Evolutionary conservation across 2,329 filamentous ascomycete genomes (phyloP), one percentile per base, ranked within the genome.

Genomic region (Elsinoe arachidis): DNA sequence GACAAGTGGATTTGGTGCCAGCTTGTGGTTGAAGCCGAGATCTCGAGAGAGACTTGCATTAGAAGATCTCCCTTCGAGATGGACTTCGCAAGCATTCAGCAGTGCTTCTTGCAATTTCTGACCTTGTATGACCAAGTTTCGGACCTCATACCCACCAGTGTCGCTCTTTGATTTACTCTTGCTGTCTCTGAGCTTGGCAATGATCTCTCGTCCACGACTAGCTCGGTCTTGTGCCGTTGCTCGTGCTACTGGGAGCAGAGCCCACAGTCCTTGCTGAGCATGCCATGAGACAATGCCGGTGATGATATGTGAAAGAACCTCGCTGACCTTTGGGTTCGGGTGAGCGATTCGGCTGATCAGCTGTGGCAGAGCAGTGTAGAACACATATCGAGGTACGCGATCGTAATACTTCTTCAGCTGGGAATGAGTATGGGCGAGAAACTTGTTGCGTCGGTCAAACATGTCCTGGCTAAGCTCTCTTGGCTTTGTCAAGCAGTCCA

Each of bases 321-420:
- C 82, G 72, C 89, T 95, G 1, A 96, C 90, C 1, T 84, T 81
- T 3, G 72, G 72, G 68, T 96, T 88, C 1, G 86, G 84, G 72
- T 99, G 93, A 46, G 88, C 88, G 65, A 99, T 96, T 33, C 93
- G 85, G n/a, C 92, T 93, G 58, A 99, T 88, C 61, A 99, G 87
- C 71, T 99, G 93, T 4, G 93, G 88, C 41, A 99, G 77, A 5
- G 92, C 83, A 1, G 86, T 87, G 68, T 90, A 92, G 70, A 90
- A 90, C 33, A 90, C 81, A 65, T 87, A 91, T 1, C 86, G 81
- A 2, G 88, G 87, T 59, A 91, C 76, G 4, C 83, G 79, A 19
- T 78, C 72, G 37, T 92, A 80, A 68, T 95, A 90, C 71, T 92
- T 95, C 68, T 84, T 83, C 61, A 97, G 74, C 62, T 91, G 86